phyloP scores from a whole-genome alignment of 2,329 filamentous ascomycete species.

The Neobulgaria alba region DNA sequence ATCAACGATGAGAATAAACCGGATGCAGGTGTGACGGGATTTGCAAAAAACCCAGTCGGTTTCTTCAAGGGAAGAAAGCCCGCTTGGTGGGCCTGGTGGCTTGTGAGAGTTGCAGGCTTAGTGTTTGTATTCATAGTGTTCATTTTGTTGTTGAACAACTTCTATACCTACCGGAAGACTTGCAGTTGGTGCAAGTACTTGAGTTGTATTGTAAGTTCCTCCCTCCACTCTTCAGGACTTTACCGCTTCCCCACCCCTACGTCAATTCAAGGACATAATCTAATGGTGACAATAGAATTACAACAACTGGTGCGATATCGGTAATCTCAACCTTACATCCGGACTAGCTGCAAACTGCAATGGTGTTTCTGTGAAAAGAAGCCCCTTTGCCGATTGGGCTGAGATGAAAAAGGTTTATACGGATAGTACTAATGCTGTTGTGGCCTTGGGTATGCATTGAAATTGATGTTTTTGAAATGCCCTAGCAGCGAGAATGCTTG shows the following conservation, averaged over 20 bases:
- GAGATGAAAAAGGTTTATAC: neutral
- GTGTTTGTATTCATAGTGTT: slow-evolving; percentile 78
- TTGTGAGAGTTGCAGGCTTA: slow-evolving; percentile 69
- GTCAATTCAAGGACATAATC: too few species aligned
- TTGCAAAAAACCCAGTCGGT: slow-evolving; percentile 54
- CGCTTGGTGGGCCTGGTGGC: slow-evolving; percentile 97
- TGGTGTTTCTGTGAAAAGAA: neutral
- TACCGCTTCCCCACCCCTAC: too few species aligned
- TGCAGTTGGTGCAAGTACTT: slow-evolving; percentile 95
- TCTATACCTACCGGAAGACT: slow-evolving; percentile 68
- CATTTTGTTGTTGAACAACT: slow-evolving; percentile 80
- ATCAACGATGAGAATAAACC: slow-evolving; percentile 31
- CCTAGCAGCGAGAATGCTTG: too few species aligned
- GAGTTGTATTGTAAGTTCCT: slow-evolving; percentile 72
- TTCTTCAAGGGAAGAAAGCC: slow-evolving; percentile 92
- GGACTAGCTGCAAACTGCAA: slow-evolving; percentile 5
- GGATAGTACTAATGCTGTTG: neutral
- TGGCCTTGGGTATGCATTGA: neutral
- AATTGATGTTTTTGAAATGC: too few species aligned
- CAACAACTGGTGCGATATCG: slow-evolving; percentile 56
- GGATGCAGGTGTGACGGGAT: slow-evolving; percentile 29
- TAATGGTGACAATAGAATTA: slow-evolving; percentile 72
- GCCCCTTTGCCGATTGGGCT: neutral
- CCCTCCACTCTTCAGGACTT: neutral
- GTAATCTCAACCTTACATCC: slow-evolving; percentile 20